Conservation (phyloP, 2,329 filamentous ascomycete species). For the Leptoxyphium fumago region DNA sequence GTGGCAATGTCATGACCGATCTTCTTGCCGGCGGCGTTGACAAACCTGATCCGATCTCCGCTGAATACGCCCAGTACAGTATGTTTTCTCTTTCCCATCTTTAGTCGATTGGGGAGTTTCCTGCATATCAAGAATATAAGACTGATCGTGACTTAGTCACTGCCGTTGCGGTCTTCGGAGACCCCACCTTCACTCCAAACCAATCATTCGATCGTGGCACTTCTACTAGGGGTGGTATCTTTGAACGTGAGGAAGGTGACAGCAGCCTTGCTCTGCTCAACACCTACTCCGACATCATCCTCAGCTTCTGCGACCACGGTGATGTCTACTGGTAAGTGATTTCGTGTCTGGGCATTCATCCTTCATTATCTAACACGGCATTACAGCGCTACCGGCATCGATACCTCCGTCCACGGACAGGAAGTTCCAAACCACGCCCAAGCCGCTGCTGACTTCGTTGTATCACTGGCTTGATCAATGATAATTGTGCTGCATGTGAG, state of each 20-base stretch:
- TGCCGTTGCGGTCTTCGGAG: conserved; percentile 24
- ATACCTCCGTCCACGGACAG: conserved; percentile 9
- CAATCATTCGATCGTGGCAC: conserved; percentile 19
- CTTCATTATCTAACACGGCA: neutral
- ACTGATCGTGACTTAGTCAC: conserved; percentile 10
- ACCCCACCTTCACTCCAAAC: conserved; percentile 19
- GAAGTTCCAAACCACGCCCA: conserved; percentile 7
- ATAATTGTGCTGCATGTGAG: no score
- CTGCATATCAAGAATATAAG: neutral
- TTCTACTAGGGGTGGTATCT: conserved; percentile 16
- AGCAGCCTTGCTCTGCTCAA: conserved; percentile 6
- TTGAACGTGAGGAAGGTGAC: conserved; percentile 5
- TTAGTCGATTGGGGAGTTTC: neutral
- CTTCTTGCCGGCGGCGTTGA: conserved; percentile 6
- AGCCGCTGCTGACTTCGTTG: conserved; percentile 9
- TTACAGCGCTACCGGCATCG: conserved; percentile 5
- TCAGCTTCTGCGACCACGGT: conserved; percentile 11
- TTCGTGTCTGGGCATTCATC: no score
- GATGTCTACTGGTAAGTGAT: conserved; percentile 8
- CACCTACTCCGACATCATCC: conserved; percentile 8
- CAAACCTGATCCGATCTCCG: conserved; percentile 13
- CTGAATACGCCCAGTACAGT: conserved; percentile 16
- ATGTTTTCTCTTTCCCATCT: conserved; percentile 2
- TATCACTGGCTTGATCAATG: neutral
- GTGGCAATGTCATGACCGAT: conserved; percentile 10